Evolutionary conservation across 257 asterid species (phyloP), one percentile per base, ranked within the genome.

Genomic region (Solanum arcanum): DNA sequence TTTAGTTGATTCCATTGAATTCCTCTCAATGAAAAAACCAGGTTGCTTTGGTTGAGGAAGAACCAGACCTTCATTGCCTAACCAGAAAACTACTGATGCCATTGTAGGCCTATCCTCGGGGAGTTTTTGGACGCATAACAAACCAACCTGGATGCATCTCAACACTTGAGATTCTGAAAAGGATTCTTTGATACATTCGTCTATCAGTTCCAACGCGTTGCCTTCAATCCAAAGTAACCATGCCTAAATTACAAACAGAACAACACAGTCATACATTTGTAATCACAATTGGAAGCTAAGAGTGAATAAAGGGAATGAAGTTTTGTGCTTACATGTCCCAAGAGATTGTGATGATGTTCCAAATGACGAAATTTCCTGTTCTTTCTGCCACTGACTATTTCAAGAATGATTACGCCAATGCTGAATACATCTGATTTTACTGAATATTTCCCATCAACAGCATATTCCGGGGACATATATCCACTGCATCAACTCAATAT

Each of bases 301-400:
- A 23, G 29, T 3, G 23, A 64, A 29, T 42, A 5, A 39, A 15
- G 44, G 35, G 39, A 83, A 23, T 2, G 18, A 23, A 60, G 64
- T 10, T 25, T n/a, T 25, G 52, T 41, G 76, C 90, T 85, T 68
- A 88, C 90, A 77, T 85, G 90, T 62, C 90, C 90, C n/a, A 88
- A 42, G 68, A 88, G 90, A 52, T 88, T 88, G 83, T 85, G 80
- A 85, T 88, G 83, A 70, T 88, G 90, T 7, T 88, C 83, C 33
- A 27, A 39, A 66, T 88, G 90, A 76, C 3, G 70, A 66, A 88
- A 88, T 62, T 44, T 64, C 44, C 90, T 76, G 83, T 88, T 88
- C 84, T 77, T 74, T 87, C 21, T 87, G 37, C 89, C 83, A 44
- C 86, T 66, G 12, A 87, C 70, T 9, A 87, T 49, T 85, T 88